These are phyloP conservation scores for Selenicereus undatus DNA, from an alignment of 148 eudicot species.

Conservation along the genomic window DNA sequence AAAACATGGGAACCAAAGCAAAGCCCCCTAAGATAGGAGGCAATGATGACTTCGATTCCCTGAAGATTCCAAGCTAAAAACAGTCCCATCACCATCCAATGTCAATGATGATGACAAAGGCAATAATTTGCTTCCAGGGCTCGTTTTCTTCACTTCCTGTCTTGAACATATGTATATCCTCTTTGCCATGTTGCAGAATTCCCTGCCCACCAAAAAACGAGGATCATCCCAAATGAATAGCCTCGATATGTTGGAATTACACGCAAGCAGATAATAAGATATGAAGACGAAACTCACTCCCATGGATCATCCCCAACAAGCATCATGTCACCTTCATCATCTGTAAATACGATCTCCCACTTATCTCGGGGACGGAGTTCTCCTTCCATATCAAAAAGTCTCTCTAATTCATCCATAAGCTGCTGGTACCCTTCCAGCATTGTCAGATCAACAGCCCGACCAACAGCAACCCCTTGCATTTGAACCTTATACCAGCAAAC, in stretches of 20 bases:
- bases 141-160: slow-evolving; percentile 86
- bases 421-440: slow-evolving; percentile 57
- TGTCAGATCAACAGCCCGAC: slow-evolving; percentile 89
- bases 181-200: slow-evolving; percentile 84
- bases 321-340: slow-evolving; percentile 94
- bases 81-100: slow-evolving; percentile 50
- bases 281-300: slow-evolving; percentile 52
- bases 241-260: neutral
- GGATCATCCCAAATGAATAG: neutral
- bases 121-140: slow-evolving; percentile 36
- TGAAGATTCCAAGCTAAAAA: slow-evolving; percentile 41
- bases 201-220: slow-evolving; percentile 36
- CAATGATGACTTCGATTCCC: slow-evolving; percentile 27
- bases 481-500: slow-evolving; percentile 49
- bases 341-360: slow-evolving; percentile 90
- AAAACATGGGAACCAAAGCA: neutral
- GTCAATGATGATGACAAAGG: slow-evolving; percentile 28
- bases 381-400: slow-evolving; percentile 75
- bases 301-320: slow-evolving; percentile 94
- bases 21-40: neutral
- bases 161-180: slow-evolving; percentile 79
- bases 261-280: neutral
- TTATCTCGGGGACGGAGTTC: slow-evolving; percentile 53
- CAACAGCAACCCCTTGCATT: slow-evolving; percentile 94
- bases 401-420: slow-evolving; percentile 67